phyloP scores from a whole-genome alignment of 2,329 filamentous ascomycete genomes.

The Hypoxylon sp. region DNA sequence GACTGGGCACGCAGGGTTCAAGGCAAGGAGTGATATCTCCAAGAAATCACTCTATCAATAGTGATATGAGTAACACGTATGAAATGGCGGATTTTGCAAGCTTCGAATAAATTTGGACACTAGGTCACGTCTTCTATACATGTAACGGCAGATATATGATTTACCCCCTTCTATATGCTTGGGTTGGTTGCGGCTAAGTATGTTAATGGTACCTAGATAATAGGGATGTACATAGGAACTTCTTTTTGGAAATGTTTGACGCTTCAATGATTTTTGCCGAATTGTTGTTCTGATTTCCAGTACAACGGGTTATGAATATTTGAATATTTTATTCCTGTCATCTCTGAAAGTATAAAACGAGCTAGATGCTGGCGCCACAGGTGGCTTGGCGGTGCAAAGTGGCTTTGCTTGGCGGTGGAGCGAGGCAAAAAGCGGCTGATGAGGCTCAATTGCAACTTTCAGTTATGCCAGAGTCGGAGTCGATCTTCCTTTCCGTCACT shows the following conservation, averaged over 20 bases:
- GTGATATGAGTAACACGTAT: slow-evolving; percentile 33
- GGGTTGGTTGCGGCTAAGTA: slow-evolving; percentile 15
- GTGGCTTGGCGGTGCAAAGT: background rate
- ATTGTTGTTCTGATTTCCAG: background rate
- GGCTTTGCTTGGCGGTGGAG: slow-evolving; percentile 3
- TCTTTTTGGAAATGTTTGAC: background rate
- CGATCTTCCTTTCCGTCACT: slow-evolving; percentile 20
- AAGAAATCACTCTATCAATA: slow-evolving; percentile 17
- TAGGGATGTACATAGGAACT: slow-evolving; percentile 11
- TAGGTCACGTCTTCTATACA: slow-evolving; percentile 35
- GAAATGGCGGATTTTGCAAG: slow-evolving; percentile 28
- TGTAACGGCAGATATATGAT: slow-evolving; percentile 37
- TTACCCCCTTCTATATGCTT: slow-evolving; percentile 24
- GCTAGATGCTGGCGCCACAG: background rate
- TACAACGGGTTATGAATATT: background rate
- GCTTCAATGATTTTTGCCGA: background rate
- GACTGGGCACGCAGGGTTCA: slow-evolving; percentile 87
- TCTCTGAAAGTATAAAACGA: too few species aligned
- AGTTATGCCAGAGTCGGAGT: slow-evolving; percentile 19
- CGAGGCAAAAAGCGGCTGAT: slow-evolving; percentile 28
- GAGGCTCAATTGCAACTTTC: slow-evolving; percentile 37
- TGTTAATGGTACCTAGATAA: background rate
- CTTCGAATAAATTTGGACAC: slow-evolving; percentile 26
- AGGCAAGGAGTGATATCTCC: slow-evolving; percentile 63
- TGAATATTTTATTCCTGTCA: too few species aligned